Conservation (phyloP, 768 basidiomycete genomes). For the Naganishia vishniacii region DNA sequence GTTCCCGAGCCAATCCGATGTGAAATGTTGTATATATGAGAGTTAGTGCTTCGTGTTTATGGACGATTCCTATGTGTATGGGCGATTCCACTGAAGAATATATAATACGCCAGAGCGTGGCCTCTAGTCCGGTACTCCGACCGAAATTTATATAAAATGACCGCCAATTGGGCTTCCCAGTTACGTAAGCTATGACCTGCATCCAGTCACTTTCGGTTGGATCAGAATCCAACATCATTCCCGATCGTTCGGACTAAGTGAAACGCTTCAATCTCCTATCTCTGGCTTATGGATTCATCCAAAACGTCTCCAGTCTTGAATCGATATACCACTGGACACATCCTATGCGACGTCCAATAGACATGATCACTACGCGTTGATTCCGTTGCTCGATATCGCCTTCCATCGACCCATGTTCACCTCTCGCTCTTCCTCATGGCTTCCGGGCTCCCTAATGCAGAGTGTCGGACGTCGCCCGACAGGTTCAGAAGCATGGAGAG, state of each 20-base stretch:
- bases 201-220: slow-evolving; percentile 2
- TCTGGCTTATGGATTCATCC: background rate
- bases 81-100: background rate
- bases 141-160: no score
- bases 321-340: no score
- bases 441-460: background rate
- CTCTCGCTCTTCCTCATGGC: slow-evolving; percentile 4
- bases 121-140: no score
- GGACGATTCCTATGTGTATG: no score
- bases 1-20: no score
- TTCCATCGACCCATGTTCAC: background rate
- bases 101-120: no score
- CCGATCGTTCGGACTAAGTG: slow-evolving; percentile 1
- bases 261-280: slow-evolving; percentile 2
- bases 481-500: background rate
- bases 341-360: no score
- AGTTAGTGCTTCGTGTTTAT: no score
- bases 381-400: background rate
- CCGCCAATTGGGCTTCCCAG: no score
- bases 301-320: background rate
- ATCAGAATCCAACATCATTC: background rate
- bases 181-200: background rate
- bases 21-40: no score
- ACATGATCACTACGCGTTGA: background rate
- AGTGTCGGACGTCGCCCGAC: background rate